These are phyloP conservation scores for Ganoderma boninense DNA, from an alignment of 1,284 basidiomycete species.

Conservation along the genomic window DNA sequence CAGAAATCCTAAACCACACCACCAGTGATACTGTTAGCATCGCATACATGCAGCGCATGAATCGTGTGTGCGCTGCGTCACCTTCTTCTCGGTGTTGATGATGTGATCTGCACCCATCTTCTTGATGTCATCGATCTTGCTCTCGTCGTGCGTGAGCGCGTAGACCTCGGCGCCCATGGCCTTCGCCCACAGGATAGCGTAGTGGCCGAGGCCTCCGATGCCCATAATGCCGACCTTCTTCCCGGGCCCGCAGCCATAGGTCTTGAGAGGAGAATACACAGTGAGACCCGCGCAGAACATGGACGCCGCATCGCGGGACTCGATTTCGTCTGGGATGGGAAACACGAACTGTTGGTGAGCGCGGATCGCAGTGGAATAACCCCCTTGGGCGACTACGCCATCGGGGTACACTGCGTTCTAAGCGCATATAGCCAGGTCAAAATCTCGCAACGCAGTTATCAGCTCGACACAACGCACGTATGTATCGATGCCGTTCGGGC, in stretches of 20 bases:
- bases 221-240: slow-evolving; percentile 76
- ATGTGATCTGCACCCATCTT: slow-evolving; percentile 68
- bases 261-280: slow-evolving; percentile 69
- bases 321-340: slow-evolving; percentile 68
- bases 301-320: slow-evolving; percentile 57
- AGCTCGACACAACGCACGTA: slow-evolving; percentile 23
- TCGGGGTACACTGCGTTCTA: slow-evolving; percentile 48
- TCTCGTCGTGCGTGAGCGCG: slow-evolving; percentile 70
- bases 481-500: slow-evolving; percentile 41
- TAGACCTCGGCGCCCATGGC: slow-evolving; percentile 58
- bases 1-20: slow-evolving; percentile 47
- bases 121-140: slow-evolving; percentile 71
- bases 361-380: slow-evolving; percentile 73
- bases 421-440: background rate
- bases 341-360: slow-evolving; percentile 77
- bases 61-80: background rate
- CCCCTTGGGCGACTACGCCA: slow-evolving; percentile 62
- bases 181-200: slow-evolving; percentile 38
- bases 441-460: background rate
- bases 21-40: background rate
- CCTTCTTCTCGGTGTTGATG: slow-evolving; percentile 48
- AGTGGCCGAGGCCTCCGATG: slow-evolving; percentile 61
- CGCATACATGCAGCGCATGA: background rate
- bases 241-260: slow-evolving; percentile 68
- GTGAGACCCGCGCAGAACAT: slow-evolving; percentile 76